phyloP scores from a whole-genome alignment of 768 basidiomycete genomes.

The Leccinum sublutescens region DNA sequence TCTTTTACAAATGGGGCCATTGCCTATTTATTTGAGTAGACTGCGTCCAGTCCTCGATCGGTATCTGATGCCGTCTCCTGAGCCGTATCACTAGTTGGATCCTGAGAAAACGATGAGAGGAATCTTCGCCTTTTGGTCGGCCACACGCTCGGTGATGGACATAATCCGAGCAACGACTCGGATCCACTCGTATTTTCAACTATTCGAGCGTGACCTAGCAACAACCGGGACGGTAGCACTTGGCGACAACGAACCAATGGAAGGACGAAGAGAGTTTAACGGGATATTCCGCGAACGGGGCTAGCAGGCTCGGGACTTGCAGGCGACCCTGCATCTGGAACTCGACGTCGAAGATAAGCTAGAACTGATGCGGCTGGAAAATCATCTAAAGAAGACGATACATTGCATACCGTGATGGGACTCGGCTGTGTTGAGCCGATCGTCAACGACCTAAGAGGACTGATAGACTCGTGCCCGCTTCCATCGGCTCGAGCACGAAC shows the following conservation, averaged over 20 bases:
- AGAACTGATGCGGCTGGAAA: constrained; percentile 35
- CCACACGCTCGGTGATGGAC: constrained; percentile 81
- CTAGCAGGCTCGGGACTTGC: constrained; percentile 9
- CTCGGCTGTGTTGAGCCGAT: constrained; percentile 1
- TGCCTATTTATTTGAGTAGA: constrained; percentile 61
- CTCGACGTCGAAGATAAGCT: constrained; percentile 29
- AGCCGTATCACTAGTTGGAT: constrained; percentile 81
- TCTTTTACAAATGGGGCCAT: constrained; percentile 51
- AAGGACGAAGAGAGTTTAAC: constrained; percentile 23
- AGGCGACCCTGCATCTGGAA: constrained; percentile 18
- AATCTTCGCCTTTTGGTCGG: constrained; percentile 62
- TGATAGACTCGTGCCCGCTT: constrained; percentile 43
- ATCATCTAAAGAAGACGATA: constrained; percentile 26
- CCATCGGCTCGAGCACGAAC: constrained; percentile 50
- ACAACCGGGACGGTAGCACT: constrained; percentile 7
- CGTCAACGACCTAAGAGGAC: constrained; percentile 21
- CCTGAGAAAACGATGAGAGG: constrained; percentile 42
- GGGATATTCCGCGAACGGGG: constrained; percentile 40
- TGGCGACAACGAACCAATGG: constrained; percentile 17
- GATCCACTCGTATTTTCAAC: constrained; percentile 86
- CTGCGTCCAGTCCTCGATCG: constrained; percentile 93
- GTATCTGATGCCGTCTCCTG: constrained; percentile 87
- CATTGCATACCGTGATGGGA: neutral
- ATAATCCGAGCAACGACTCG: constrained; percentile 82
- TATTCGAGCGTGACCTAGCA: constrained; percentile 50